Evolutionary conservation across 495 filamentous ascomycete genomes (phyloP).

Genomic region (Tuber indicum): DNA sequence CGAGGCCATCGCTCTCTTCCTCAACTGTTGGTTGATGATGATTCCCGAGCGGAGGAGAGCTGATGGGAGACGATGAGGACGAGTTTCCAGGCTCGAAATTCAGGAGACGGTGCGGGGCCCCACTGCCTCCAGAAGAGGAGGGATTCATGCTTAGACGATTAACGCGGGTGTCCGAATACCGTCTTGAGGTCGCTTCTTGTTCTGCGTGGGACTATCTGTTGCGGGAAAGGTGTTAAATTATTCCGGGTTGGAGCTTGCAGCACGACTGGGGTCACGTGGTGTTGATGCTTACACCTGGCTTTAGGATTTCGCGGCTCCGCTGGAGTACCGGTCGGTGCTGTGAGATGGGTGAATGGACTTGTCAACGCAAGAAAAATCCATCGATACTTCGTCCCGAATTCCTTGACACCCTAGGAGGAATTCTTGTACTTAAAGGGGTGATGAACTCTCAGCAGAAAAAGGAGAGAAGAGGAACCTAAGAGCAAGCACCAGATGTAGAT

Average conservation of each 20-base stretch:
- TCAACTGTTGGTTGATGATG: slow-evolving; percentile 19
- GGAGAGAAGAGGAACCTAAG: no score
- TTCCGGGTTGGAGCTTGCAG: neutral
- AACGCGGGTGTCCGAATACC: neutral
- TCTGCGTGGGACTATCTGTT: neutral
- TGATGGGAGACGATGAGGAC: neutral
- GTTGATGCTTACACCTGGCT: neutral
- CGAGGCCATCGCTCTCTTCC: slow-evolving; percentile 9
- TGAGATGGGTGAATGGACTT: no score
- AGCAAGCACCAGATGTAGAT: no score
- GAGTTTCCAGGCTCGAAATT: slow-evolving; percentile 14
- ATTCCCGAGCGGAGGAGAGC: slow-evolving; percentile 7
- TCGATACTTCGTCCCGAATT: no score
- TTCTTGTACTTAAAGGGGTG: no score
- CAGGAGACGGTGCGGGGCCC: slow-evolving; percentile 21
- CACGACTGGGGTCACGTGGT: neutral
- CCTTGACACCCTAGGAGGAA: no score
- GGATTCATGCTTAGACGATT: slow-evolving; percentile 9
- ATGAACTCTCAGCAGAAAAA: no score
- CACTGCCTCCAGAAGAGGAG: slow-evolving; percentile 6
- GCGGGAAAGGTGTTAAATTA: neutral
- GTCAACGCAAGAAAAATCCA: no score
- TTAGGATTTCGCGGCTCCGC: no score
- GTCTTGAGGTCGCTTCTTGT: neutral
- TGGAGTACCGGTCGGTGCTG: no score